A percentile compares a stretch with the other conserved stretches of the same genome.
These are phyloP conservation scores for Solanum habrochaites DNA, from an alignment of 257 asterid genomes.

Conservation along the genomic window DNA sequence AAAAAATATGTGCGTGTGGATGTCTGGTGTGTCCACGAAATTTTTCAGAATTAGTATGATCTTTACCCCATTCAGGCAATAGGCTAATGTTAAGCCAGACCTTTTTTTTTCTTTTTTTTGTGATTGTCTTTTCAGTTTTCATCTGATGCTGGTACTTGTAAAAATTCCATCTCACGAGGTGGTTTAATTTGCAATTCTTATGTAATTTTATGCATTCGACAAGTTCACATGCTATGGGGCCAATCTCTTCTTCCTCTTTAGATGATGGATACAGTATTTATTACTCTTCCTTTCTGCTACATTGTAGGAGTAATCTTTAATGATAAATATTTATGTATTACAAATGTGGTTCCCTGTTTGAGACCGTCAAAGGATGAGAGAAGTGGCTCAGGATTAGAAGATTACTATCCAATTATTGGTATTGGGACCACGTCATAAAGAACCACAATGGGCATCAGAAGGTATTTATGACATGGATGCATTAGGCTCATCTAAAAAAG, in stretches of 20 bases:
- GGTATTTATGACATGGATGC: slow-evolving; percentile 24
- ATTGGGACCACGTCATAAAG: slow-evolving; percentile 56
- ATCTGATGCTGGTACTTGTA: background rate
- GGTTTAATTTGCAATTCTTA: background rate
- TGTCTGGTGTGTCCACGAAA: background rate
- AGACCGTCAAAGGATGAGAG: slow-evolving; percentile 95
- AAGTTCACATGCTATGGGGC: background rate
- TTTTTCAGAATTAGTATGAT: background rate
- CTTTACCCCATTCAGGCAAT: background rate
- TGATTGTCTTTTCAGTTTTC: background rate
- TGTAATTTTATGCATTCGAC: background rate
- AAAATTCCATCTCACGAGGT: background rate
- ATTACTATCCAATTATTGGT: slow-evolving; percentile 82
- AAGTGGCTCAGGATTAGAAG: slow-evolving; percentile 79
- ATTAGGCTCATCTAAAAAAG: background rate
- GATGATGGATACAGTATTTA: background rate
- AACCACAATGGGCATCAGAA: slow-evolving; percentile 95
- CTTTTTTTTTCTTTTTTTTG: too few species aligned
- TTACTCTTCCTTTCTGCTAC: background rate
- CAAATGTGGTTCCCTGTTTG: slow-evolving; percentile 97
- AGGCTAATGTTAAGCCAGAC: background rate
- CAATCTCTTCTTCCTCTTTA: background rate
- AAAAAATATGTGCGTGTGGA: background rate
- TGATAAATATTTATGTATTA: background rate
- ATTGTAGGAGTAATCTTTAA: background rate